These are phyloP conservation scores for Malassezia furfur DNA, from an alignment of 1,284 basidiomycete species.

Conservation along the genomic window DNA sequence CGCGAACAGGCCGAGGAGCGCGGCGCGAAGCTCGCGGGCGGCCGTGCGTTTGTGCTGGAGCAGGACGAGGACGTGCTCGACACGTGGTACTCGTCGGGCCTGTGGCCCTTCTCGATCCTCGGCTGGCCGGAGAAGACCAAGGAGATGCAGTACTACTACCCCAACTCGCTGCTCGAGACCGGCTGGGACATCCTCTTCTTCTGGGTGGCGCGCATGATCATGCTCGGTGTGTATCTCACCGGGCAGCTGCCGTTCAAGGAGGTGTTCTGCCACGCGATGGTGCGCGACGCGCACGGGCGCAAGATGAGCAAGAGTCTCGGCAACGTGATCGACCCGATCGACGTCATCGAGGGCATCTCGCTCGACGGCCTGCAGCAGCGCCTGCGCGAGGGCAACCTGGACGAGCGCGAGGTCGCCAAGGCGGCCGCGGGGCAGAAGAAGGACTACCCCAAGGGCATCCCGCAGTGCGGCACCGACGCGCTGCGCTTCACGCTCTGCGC, in stretches of 20 bases:
- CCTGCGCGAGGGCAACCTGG: conserved; percentile 80
- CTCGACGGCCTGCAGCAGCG: conserved; percentile 80
- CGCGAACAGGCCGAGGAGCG: conserved; percentile 69
- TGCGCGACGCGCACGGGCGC: conserved; percentile 92
- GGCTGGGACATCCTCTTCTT: conserved; percentile 99
- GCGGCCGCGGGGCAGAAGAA: conserved; percentile 95
- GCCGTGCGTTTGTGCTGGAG: conserved; percentile 63
- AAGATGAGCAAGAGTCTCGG: conserved; percentile 99
- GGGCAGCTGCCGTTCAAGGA: conserved; percentile 88
- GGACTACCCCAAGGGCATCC: conserved; percentile 97
- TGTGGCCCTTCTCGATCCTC: conserved; percentile 97
- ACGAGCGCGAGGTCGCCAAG: conserved; percentile 83
- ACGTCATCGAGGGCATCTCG: conserved; percentile 79
- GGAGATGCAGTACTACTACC: conserved; percentile 62
- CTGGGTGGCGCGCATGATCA: conserved; percentile 98
- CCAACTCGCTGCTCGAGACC: conserved; percentile 80
- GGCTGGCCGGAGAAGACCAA: conserved; percentile 72
- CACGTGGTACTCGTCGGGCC: conserved; percentile 96
- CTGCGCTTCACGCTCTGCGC: conserved; percentile 89
- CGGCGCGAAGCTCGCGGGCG: conserved; percentile 64
- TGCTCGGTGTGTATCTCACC: conserved; percentile 83
- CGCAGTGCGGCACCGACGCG: conserved; percentile 95
- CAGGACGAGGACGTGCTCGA: conserved; percentile 98
- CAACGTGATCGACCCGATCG: conserved; percentile 94
- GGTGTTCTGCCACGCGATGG: conserved; percentile 98